These are phyloP conservation scores for Acidiella bohemica DNA, from an alignment of 495 filamentous ascomycete genomes.

Conservation along the genomic window DNA sequence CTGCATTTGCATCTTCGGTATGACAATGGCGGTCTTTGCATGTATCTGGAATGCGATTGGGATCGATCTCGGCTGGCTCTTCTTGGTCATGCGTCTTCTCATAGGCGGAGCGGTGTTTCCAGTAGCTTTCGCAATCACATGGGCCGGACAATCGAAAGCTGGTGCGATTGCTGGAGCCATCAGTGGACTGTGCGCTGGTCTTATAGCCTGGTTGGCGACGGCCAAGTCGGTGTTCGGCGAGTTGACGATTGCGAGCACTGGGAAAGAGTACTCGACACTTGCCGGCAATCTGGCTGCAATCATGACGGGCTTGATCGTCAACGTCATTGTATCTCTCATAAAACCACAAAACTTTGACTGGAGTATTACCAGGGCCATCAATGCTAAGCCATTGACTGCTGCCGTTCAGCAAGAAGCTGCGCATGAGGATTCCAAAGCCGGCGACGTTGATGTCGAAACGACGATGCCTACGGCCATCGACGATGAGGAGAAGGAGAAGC, in stretches of 20 bases:
- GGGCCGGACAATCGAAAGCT: constrained; percentile 16
- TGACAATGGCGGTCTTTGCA: constrained; percentile 33
- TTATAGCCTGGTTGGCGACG: constrained; percentile 21
- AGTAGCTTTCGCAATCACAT: constrained; percentile 21
- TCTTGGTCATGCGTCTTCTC: constrained; percentile 17
- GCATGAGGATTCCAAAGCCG: too few relatives aligned
- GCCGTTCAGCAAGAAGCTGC: too few relatives aligned
- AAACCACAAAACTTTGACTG: constrained; percentile 26
- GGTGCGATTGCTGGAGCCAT: constrained; percentile 20
- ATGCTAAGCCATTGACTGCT: constrained; percentile 9
- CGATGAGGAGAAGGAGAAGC: constrained; percentile 7
- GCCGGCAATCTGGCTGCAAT: constrained; percentile 28
- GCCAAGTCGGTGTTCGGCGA: constrained; percentile 20
- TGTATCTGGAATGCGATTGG: constrained; percentile 25
- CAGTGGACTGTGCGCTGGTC: constrained; percentile 17
- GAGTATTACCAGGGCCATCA: constrained; percentile 26
- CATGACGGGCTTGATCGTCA: constrained; percentile 24
- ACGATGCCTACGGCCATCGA: not conserved
- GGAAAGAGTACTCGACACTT: constrained; percentile 24
- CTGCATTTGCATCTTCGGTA: constrained; percentile 22
- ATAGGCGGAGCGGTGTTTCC: constrained; percentile 25
- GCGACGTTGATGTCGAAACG: not conserved
- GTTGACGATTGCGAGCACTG: constrained; percentile 16
- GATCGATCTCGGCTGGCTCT: constrained; percentile 23
- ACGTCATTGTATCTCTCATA: constrained; percentile 21